Evolutionary conservation across 1,139 yeast genomes (phyloP).

Genomic region (Protomyces inouyei): DNA sequence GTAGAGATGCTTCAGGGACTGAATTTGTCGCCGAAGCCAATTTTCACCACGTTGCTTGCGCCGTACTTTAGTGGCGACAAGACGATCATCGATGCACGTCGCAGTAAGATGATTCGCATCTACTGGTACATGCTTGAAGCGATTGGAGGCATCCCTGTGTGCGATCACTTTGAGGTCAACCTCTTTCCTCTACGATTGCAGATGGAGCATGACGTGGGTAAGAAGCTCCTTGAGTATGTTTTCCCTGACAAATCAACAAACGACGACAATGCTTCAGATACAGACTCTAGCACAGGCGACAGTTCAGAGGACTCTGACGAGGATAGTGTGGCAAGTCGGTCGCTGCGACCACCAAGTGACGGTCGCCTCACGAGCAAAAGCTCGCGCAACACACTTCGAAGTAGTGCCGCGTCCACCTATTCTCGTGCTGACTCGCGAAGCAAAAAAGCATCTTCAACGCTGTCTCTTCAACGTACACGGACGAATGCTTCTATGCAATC

Average conservation of each 20-base stretch:
- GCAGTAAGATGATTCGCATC: slow-evolving; percentile 47
- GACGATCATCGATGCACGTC: slow-evolving; percentile 35
- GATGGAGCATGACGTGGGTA: slow-evolving; percentile 65
- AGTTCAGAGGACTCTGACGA: slow-evolving; percentile 1
- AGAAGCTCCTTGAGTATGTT: slow-evolving; percentile 56
- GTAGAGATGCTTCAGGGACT: slow-evolving; percentile 66
- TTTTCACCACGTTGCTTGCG: slow-evolving; percentile 66
- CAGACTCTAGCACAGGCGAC: not conserved
- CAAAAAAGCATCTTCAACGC: not conserved
- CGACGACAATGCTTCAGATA: slow-evolving; percentile 1
- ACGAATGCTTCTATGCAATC: not conserved
- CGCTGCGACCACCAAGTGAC: slow-evolving; percentile 5
- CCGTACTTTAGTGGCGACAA: slow-evolving; percentile 43
- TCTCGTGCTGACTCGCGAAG: not conserved
- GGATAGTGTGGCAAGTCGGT: not conserved
- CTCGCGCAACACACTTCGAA: not conserved
- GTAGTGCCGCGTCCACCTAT: not conserved
- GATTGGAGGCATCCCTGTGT: slow-evolving; percentile 77
- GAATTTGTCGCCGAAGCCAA: slow-evolving; percentile 56
- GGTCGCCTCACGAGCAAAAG: not conserved
- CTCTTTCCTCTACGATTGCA: slow-evolving; percentile 68
- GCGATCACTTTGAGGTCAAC: slow-evolving; percentile 49
- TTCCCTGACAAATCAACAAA: slow-evolving; percentile 49
- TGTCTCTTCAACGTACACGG: not conserved
- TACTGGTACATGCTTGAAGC: slow-evolving; percentile 73